These are phyloP conservation scores for Dionaea muscipula DNA, from an alignment of 179 eudicot species.

Conservation along the genomic window DNA sequence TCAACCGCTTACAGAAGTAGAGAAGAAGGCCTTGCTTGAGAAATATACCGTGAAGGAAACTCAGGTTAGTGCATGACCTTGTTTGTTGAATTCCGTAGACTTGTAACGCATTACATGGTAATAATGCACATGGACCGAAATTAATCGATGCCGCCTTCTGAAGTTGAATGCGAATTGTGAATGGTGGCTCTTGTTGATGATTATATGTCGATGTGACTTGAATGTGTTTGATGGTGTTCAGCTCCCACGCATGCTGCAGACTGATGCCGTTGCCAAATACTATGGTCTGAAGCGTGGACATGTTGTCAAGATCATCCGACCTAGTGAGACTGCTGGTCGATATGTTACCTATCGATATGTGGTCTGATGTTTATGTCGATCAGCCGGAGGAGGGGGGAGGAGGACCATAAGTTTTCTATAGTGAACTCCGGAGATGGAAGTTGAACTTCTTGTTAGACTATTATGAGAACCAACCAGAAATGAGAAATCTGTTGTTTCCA, in stretches of 20 bases:
- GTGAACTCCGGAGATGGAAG: no score
- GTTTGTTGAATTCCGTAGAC: no score
- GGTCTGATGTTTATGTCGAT: no score
- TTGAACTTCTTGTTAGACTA: no score
- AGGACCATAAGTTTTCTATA: no score
- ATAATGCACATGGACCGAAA: no score
- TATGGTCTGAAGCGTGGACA: not conserved
- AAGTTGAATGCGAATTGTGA: not conserved
- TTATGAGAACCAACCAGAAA: no score
- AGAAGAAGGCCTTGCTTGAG: not conserved
- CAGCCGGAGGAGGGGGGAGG: no score
- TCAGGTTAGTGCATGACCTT: not conserved
- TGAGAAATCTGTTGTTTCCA: no score
- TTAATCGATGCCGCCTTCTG: not conserved
- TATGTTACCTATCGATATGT: not conserved
- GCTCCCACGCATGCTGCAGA: not conserved
- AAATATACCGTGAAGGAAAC: not conserved
- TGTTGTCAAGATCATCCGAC: not conserved
- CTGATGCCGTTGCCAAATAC: not conserved
- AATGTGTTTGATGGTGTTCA: not conserved
- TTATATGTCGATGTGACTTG: not conserved
- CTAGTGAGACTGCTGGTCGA: not conserved
- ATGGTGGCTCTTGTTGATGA: no score
- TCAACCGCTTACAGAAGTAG: not conserved
- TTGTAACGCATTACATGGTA: no score